Evolutionary conservation across 2,329 filamentous ascomycete genomes (phyloP), one percentile per base, ranked within the genome.

Genomic region (Aspergillus sp.): DNA sequence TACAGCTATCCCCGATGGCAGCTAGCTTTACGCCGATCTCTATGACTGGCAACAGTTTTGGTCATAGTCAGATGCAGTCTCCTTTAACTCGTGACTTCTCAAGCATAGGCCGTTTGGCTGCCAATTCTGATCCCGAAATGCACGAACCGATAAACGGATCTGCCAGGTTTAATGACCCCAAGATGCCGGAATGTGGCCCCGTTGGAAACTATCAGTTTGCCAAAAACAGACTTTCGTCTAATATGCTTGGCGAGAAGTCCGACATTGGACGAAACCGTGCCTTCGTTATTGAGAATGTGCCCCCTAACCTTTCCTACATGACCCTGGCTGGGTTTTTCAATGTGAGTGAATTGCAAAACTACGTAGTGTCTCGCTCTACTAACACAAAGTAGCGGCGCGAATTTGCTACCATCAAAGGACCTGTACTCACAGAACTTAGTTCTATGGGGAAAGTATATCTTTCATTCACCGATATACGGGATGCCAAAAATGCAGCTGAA

Each of bases 1-100:
- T 47, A 12, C 58, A 79, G 52, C 67, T 87, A 26, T 86, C 82
- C 3, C 80, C 83, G 1, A 83, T 77, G 5, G 82, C 82, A 1
- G 78, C 77, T 1, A 60, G 73, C 1, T 86, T 86, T 54, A 77
- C 74, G 10, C 83, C 83, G 4, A 65, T 73, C 44, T 57, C 58
- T 10, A 52, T 56, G 45, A 33, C 41, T 39, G 52, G 53, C 29
- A 41, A 30, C 40, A 47, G 42, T n/a, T 39, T 43, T 12, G 50
- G 41, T 41, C 38, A 45, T 19, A 50, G 41, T 33, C 43, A 48
- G 19, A 30, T 51, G 30, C 47, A 47, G 32, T 41, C 52, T 3
- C 36, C 36, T 5, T 32, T 52, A 29, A 32, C 48, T 36, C 49
- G 48, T 47, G 45, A 45, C n/a, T 45, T 48, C 35, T 41, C 52